phyloP scores from a whole-genome alignment of 2,329 filamentous ascomycete species.

The Fusarium graminum region DNA sequence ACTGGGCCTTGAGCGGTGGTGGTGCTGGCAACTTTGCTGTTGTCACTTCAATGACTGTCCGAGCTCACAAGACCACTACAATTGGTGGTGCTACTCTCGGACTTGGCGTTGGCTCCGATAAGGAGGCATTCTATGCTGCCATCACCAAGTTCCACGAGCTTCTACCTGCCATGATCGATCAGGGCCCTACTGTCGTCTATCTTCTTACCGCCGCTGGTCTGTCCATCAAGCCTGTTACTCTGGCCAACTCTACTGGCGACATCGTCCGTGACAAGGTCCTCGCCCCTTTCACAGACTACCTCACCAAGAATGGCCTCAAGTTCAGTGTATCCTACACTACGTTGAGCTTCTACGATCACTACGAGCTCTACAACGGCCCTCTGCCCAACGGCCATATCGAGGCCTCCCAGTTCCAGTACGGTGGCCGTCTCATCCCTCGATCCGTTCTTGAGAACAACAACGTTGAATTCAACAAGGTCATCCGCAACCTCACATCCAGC shows the following conservation, averaged over 20 bases:
- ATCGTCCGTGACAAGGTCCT: constrained; percentile 59
- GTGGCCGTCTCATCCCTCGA: constrained; percentile 61
- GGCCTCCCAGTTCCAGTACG: constrained; percentile 50
- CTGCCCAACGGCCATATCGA: constrained; percentile 54
- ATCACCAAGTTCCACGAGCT: constrained; percentile 47
- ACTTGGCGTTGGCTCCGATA: constrained; percentile 16
- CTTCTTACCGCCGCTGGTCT: constrained; percentile 51
- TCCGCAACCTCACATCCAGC: constrained; percentile 30
- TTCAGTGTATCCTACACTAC: constrained; percentile 36
- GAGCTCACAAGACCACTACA: constrained; percentile 60
- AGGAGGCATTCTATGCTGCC: constrained; percentile 38
- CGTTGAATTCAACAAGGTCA: constrained; percentile 49
- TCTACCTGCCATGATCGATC: constrained; percentile 58
- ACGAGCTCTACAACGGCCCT: constrained; percentile 58
- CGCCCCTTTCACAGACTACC: constrained; percentile 41
- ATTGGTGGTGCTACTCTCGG: constrained; percentile 52
- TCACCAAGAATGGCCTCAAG: constrained; percentile 32
- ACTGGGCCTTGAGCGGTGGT: constrained; percentile 73
- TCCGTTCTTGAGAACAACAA: constrained; percentile 51
- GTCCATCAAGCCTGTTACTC: constrained; percentile 59
- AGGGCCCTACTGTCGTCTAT: constrained; percentile 62
- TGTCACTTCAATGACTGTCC: constrained; percentile 67
- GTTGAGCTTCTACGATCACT: constrained; percentile 56
- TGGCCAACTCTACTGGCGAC: constrained; percentile 57
- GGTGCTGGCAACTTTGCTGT: constrained; percentile 71